A percentile compares a stretch with the other conserved stretches of the same genome.
phyloP scores from a whole-genome alignment of 148 eudicot species.

The Cornus florida region DNA sequence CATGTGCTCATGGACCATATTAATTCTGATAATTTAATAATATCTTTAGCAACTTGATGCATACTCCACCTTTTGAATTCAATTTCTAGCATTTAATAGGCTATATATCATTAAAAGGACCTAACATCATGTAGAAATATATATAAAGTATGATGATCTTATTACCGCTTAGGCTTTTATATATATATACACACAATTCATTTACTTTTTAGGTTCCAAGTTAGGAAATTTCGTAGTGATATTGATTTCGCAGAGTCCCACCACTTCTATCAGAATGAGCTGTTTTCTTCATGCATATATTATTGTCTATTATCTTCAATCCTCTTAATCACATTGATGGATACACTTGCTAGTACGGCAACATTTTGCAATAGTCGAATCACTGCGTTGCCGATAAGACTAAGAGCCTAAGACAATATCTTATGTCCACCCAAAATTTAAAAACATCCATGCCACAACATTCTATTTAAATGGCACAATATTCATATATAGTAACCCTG shows the following conservation, averaged over 20 bases:
- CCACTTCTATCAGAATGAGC: neutral
- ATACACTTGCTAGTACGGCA: neutral
- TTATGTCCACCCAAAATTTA: neutral
- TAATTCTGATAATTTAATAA: neutral
- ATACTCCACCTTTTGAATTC: neutral
- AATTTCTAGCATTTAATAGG: no score
- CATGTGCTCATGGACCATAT: neutral
- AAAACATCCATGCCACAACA: slow-evolving; percentile 17
- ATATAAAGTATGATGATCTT: neutral
- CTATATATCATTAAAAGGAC: no score
- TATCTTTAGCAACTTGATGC: neutral
- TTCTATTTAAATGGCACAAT: slow-evolving; percentile 12
- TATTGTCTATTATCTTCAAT: neutral
- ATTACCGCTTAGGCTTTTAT: neutral
- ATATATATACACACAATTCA: no score
- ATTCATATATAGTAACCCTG: neutral
- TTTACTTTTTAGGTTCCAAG: neutral
- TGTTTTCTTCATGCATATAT: neutral
- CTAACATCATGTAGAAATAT: neutral
- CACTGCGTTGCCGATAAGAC: no score
- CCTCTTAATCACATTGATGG: neutral
- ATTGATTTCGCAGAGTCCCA: neutral
- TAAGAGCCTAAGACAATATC: no score
- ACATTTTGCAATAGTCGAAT: no score
- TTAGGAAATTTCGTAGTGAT: neutral